Conservation (phyloP, 1,139 yeast species). For the Pneumocystis wakefieldiae region DNA sequence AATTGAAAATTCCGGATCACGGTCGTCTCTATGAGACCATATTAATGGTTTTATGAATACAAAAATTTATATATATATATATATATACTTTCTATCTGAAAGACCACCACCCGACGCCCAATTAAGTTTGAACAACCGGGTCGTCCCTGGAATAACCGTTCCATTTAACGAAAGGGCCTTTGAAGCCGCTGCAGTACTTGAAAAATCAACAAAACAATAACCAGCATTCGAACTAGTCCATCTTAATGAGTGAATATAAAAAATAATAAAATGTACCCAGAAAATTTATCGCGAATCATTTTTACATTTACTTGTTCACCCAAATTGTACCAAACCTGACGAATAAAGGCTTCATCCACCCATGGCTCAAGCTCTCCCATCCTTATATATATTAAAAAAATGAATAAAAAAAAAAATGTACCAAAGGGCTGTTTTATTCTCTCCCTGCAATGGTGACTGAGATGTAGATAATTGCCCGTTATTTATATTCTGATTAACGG, state of each 20-base stretch:
- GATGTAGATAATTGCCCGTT: slow-evolving; percentile 4
- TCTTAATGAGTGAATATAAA: not conserved
- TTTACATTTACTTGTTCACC: slow-evolving; percentile 44
- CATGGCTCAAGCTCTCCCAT: slow-evolving; percentile 89
- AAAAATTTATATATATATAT: not conserved
- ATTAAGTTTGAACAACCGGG: slow-evolving; percentile 55
- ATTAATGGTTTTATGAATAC: not conserved
- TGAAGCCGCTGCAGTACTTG: slow-evolving; percentile 49
- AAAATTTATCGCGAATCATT: slow-evolving; percentile 40
- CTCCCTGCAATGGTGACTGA: slow-evolving; percentile 10
- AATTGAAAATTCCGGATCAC: slow-evolving; percentile 47
- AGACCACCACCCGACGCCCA: slow-evolving; percentile 71
- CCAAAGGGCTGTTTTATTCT: slow-evolving; percentile 2
- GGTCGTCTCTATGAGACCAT: slow-evolving; percentile 19
- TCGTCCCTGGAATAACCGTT: slow-evolving; percentile 44
- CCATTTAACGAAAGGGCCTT: slow-evolving; percentile 58
- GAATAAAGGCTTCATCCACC: slow-evolving; percentile 62
- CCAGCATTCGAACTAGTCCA: slow-evolving; percentile 33
- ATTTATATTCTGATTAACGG: slow-evolving; percentile 2
- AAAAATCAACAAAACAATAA: slow-evolving; percentile 77
- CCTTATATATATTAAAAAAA: slow-evolving; percentile 32
- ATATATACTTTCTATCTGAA: slow-evolving; percentile 18
- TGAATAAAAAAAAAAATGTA: not conserved
- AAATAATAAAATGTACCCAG: slow-evolving; percentile 16
- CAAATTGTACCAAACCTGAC: slow-evolving; percentile 47